Evolutionary conservation across 164 flowering plant species (phyloP), one percentile per base, ranked within the genome.

Genomic region (Macadamia integrifolia): DNA sequence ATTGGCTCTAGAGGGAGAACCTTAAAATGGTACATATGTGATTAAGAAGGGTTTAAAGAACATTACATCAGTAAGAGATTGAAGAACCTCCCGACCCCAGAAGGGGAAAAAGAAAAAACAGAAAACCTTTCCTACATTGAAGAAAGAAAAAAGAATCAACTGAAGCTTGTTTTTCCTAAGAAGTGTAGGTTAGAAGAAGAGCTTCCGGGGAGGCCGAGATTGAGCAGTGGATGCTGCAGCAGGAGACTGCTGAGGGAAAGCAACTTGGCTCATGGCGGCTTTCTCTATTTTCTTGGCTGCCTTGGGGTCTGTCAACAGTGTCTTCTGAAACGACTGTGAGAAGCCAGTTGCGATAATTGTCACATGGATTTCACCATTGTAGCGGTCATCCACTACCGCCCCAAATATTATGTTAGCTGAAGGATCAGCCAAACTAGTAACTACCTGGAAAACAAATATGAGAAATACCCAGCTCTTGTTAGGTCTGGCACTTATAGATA

Each of bases 381-480:
- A 95, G 43, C 97, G 88, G 40, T 92, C 98, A 74, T 95, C 99
- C 63, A 92, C 98, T 53, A 92, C 99, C 28, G 97, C 98, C 9
- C 98, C 99, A 69, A 95, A 92, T 71, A 95, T 92, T 63, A 95
- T 95, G 83, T 95, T 92, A 1, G 99, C 98, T 0, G 97, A 88
- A n/a, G 98, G 98, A 80, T 95, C 99, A 10, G 99, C 99, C 75
- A 95, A 79, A 79, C 97, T 92, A 55, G 99, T 95, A 42, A 95
- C 98, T 59, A 95, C 97, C 97, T 94, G 89, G 29, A 78, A 76
- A 74, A 31, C 1, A 35, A 53, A 48, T n/a, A n/a, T 49, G 50
- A 10, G 50, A 46, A 46, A 46, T 8, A 46, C 13, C 50, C 50
- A 46, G 9, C 50, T 46, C 50, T 11, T 8, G 13, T 46, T 46